Conservation (phyloP, 148 eudicot genomes). For the Beta vulgaris region DNA sequence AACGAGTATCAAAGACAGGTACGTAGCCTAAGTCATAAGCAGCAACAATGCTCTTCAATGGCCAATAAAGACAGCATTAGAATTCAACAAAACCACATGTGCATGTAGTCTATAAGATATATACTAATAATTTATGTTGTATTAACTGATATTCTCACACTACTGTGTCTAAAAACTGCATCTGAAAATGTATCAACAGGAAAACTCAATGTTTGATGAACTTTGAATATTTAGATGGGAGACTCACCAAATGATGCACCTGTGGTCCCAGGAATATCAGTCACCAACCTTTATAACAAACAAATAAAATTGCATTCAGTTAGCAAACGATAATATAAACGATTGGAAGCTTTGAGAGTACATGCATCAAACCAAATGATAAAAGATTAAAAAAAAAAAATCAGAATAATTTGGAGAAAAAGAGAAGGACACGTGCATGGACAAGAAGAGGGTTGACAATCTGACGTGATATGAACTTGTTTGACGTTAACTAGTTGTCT, state of each 20-base stretch:
- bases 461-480: not conserved
- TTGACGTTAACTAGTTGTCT: too few species aligned
- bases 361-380: not conserved
- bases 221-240: not conserved
- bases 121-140: too few species aligned
- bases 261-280: constrained; percentile 67
- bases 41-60: not conserved
- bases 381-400: not conserved
- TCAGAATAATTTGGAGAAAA: not conserved
- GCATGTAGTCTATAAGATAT: not conserved
- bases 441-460: not conserved
- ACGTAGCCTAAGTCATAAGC: too few species aligned
- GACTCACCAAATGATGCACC: constrained; percentile 54
- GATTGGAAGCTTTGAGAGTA: not conserved
- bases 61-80: not conserved
- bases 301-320: constrained; percentile 8
- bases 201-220: not conserved
- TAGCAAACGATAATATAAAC: not conserved
- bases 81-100: not conserved
- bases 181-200: not conserved
- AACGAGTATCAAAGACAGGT: too few species aligned
- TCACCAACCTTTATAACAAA: constrained; percentile 29
- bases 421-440: not conserved
- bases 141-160: not conserved
- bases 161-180: not conserved